Evolutionary conservation across 2,329 filamentous ascomycete genomes (phyloP), one percentile per base, ranked within the genome.

Genomic region (Knufia fluminis): DNA sequence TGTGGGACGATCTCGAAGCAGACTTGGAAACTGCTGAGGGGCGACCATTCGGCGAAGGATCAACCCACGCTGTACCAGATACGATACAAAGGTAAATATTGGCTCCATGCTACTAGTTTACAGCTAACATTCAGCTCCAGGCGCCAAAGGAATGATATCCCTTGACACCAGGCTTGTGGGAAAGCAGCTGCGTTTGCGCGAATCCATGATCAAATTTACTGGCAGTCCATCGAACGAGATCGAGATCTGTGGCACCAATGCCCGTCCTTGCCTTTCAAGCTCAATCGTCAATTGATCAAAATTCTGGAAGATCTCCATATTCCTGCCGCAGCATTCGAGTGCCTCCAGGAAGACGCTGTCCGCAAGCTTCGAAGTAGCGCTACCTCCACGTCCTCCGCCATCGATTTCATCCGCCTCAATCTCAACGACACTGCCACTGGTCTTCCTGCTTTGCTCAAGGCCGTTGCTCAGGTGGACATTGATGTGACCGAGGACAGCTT

Each of bases 231-330:
- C 62, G 1, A 62, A 62, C 3, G 75, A 83, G 45, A 70, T 91
- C 1, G 85, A 84, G 52, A 86, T 89, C 39, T 90, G 85, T 59
- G 84, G 83, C 41, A 74, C 79, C 36, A 81, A 80, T 0, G 79
- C 78, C 32, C 79, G 74, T 45, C 82, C 85, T 73, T 91, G 4
- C 77, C 77, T 0, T 72, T 90, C 56, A 78, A 81, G 16, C 73
- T 94, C 1, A 94, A 94, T 59, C 80, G 84, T 1, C 86, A 86
- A 56, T 72, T 90, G 53, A 88, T 94, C 67, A 94, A 94, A 62
- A 88, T 94, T 3, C 64, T 94, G 1, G 88, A 94, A 60, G 88
- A 94, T 56, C 80, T 91, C 63, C 74, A 76, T 0, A 79, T 85
- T 0, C 61, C 71, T 0, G 60, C 68, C 1, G 49, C 65, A 0